These are phyloP conservation scores for Aleurites moluccanus DNA, from an alignment of 441 rosid genomes.

Conservation along the genomic window DNA sequence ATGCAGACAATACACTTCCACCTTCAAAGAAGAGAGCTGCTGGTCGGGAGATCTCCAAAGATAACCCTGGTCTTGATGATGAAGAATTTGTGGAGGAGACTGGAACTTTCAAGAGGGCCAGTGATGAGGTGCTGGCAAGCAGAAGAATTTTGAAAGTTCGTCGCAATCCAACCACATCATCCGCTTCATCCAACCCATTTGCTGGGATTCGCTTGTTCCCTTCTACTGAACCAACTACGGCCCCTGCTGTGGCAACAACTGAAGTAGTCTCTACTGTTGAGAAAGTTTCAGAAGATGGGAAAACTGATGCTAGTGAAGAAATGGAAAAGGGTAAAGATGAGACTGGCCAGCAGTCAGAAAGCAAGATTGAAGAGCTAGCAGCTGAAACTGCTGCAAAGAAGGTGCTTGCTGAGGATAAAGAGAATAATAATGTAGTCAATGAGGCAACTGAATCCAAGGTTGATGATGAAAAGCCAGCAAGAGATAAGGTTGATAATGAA, in stretches of 20 bases:
- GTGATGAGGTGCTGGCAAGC: slow-evolving; percentile 71
- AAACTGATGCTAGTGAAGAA: slow-evolving; percentile 32
- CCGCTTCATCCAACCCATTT: slow-evolving; percentile 75
- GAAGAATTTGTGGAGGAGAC: slow-evolving; percentile 59
- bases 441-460: slow-evolving; percentile 32
- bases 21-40: slow-evolving; percentile 93
- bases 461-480: slow-evolving; percentile 34
- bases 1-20: slow-evolving; percentile 61
- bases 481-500: slow-evolving; percentile 31
- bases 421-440: slow-evolving; percentile 20
- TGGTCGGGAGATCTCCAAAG: slow-evolving; percentile 72
- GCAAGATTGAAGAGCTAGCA: slow-evolving; percentile 31
- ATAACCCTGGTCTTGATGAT: slow-evolving; percentile 88
- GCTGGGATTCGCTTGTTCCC: slow-evolving; percentile 66
- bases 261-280: slow-evolving; percentile 35
- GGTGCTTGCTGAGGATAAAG: slow-evolving; percentile 30
- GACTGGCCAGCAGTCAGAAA: slow-evolving; percentile 28
- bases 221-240: slow-evolving; percentile 31
- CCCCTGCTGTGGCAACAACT: slow-evolving; percentile 26
- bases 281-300: slow-evolving; percentile 38
- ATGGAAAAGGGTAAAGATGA: slow-evolving; percentile 31
- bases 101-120: slow-evolving; percentile 84
- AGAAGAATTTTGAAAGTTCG: slow-evolving; percentile 80
- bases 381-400: slow-evolving; percentile 35
- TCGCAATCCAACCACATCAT: slow-evolving; percentile 44